Conservation (phyloP, 2,329 filamentous ascomycete species). For the Pestalotiopsis sp. region DNA sequence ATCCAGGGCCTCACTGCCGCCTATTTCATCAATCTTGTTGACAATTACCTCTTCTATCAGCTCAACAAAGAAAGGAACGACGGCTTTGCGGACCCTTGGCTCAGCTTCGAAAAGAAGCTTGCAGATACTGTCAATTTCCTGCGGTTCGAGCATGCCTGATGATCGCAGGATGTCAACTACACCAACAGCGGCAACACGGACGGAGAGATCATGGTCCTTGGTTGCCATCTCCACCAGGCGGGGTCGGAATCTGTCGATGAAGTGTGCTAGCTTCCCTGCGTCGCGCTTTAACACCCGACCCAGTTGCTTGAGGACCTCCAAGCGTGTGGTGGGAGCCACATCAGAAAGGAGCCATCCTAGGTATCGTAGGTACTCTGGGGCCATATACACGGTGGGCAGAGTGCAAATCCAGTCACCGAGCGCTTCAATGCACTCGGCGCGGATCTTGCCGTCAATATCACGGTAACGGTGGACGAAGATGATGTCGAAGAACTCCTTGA, state of each 20-base stretch:
- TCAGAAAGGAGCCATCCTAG: slow-evolving; percentile 96
- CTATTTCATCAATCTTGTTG: slow-evolving; percentile 79
- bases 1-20: slow-evolving; percentile 75
- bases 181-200: slow-evolving; percentile 79
- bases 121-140: slow-evolving; percentile 87
- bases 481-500: slow-evolving; percentile 87
- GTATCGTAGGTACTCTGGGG: slow-evolving; percentile 88
- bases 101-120: slow-evolving; percentile 90
- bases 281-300: slow-evolving; percentile 78
- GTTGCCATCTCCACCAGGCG: slow-evolving; percentile 92
- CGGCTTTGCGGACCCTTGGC: slow-evolving; percentile 80
- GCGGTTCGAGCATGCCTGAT: slow-evolving; percentile 84
- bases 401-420: slow-evolving; percentile 87
- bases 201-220: slow-evolving; percentile 77
- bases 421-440: slow-evolving; percentile 84
- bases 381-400: slow-evolving; percentile 86
- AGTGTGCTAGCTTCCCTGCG: slow-evolving; percentile 83
- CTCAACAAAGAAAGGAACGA: slow-evolving; percentile 87
- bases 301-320: slow-evolving; percentile 87
- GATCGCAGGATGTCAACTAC: slow-evolving; percentile 82
- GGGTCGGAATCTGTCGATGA: slow-evolving; percentile 87
- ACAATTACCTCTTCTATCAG: slow-evolving; percentile 84
- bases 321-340: slow-evolving; percentile 69
- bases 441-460: slow-evolving; percentile 87
- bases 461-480: slow-evolving; percentile 96